phyloP scores from a whole-genome alignment of 495 filamentous ascomycete genomes.

The Trichodelitschia bisporula region DNA sequence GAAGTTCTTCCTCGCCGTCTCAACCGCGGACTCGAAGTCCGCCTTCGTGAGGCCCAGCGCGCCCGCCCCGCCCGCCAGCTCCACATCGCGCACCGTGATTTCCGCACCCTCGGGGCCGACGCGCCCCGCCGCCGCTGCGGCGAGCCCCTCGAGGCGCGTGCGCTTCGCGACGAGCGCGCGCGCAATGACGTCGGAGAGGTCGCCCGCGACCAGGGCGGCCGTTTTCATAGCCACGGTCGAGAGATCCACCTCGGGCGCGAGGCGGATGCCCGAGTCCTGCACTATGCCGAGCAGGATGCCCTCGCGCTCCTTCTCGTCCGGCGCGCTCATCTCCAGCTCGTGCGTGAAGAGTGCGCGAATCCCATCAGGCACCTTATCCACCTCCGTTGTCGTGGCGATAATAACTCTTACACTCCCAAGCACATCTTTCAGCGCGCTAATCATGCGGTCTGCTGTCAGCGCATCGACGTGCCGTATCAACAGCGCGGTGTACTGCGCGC shows the following conservation, averaged over 20 bases:
- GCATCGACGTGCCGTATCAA: conserved; percentile 76
- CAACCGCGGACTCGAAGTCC: conserved; percentile 78
- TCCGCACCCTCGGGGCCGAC: neutral
- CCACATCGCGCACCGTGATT: conserved; percentile 53
- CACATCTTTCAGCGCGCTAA: conserved; percentile 56
- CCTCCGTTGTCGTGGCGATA: conserved; percentile 80
- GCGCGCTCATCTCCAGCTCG: conserved; percentile 80
- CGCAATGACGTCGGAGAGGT: conserved; percentile 84
- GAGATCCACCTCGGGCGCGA: conserved; percentile 63
- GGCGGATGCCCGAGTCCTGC: conserved; percentile 40
- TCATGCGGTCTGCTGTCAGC: conserved; percentile 71
- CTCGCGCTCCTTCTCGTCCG: conserved; percentile 80
- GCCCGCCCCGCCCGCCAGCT: conserved; percentile 68
- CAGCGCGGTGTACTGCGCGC: conserved; percentile 55
- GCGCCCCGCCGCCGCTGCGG: conserved; percentile 11
- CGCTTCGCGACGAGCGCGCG: conserved; percentile 54
- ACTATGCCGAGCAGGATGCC: conserved; percentile 59
- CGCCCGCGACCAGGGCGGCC: conserved; percentile 80
- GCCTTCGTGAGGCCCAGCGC: conserved; percentile 54
- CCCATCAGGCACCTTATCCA: conserved; percentile 78
- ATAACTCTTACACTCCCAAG: conserved; percentile 48
- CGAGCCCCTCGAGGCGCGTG: conserved; percentile 46
- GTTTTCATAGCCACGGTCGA: conserved; percentile 75
- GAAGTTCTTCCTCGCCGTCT: conserved; percentile 89
- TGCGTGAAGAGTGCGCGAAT: conserved; percentile 83